phyloP scores from a whole-genome alignment of 129 eudicot genomes.

The Arctium minus region DNA sequence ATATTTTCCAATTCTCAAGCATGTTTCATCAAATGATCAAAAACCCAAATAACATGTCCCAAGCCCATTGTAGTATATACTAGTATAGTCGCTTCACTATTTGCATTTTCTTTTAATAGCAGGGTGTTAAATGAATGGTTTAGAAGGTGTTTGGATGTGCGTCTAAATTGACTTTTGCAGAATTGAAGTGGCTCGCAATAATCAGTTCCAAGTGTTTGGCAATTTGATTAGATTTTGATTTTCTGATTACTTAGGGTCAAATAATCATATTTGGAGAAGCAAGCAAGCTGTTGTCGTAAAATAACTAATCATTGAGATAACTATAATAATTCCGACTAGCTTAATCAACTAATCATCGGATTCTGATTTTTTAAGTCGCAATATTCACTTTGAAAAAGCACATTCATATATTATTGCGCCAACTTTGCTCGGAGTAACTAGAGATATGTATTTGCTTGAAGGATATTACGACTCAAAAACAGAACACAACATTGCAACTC shows the following conservation, averaged over 20 bases:
- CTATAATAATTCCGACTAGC: background rate
- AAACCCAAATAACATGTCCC: background rate
- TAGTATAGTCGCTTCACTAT: background rate
- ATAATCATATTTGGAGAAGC: no score
- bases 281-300: background rate
- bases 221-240: background rate
- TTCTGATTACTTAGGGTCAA: background rate
- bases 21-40: background rate
- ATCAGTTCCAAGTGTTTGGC: background rate
- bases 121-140: background rate
- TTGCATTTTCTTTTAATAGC: background rate
- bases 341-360: background rate
- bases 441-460: background rate
- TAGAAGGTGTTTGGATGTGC: background rate
- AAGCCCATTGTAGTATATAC: background rate
- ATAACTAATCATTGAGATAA: no score
- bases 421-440: background rate
- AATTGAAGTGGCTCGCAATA: background rate
- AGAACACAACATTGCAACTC: background rate
- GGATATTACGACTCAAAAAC: background rate
- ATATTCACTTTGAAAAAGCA: background rate
- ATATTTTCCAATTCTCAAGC: background rate
- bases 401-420: background rate
- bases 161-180: background rate
- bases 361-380: background rate